phyloP scores from a whole-genome alignment of 2,329 filamentous ascomycete genomes.

The Paecilomyces dactylethromorphus region DNA sequence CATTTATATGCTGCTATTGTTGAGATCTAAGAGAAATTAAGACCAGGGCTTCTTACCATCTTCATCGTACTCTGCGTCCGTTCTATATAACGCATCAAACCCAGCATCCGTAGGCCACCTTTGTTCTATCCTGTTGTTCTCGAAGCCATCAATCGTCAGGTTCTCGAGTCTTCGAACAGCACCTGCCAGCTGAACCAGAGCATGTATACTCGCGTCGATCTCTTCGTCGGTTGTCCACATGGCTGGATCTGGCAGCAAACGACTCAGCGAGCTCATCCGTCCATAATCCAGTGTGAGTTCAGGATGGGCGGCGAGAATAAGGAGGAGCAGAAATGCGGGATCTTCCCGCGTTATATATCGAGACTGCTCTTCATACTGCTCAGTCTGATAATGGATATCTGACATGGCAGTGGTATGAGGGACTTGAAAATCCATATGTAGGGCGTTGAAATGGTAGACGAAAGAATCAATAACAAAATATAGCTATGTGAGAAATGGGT shows the following conservation, averaged over 20 bases:
- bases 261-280: conserved; percentile 4
- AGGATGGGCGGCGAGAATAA: conserved; percentile 2
- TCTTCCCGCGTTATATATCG: conserved; percentile 2
- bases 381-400: not conserved
- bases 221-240: conserved; percentile 1
- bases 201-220: not conserved
- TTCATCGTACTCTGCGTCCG: not conserved
- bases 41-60: not conserved
- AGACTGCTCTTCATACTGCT: not conserved
- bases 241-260: conserved; percentile 1
- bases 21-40: not conserved
- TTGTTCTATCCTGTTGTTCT: not conserved
- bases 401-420: not conserved
- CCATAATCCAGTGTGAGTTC: conserved; percentile 2
- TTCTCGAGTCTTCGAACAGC: not conserved
- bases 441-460: not conserved
- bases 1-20: not conserved
- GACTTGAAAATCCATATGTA: not conserved
- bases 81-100: no score
- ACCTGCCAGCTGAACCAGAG: not conserved
- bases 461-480: not conserved
- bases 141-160: not conserved
- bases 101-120: not conserved
- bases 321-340: conserved; percentile 2
- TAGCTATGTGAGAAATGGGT: not conserved